These are phyloP conservation scores for Eutrema heterophyllum DNA, from an alignment of 345 rosid species.

Conservation along the genomic window DNA sequence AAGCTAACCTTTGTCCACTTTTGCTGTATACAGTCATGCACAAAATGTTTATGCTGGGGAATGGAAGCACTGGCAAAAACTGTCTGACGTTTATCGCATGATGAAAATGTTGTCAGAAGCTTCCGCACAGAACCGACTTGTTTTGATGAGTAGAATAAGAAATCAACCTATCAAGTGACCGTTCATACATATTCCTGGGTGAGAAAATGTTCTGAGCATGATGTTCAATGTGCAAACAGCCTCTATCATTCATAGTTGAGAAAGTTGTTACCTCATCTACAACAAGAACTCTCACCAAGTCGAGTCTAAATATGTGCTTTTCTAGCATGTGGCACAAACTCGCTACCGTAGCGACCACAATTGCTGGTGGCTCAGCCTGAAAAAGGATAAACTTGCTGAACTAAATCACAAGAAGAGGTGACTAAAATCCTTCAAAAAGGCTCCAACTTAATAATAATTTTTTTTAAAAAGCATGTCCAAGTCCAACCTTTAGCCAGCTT, in stretches of 20 bases:
- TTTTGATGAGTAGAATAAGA: slow-evolving; percentile 80
- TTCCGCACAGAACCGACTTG: slow-evolving; percentile 73
- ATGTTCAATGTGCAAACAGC: background rate
- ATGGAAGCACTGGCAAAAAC: slow-evolving; percentile 93
- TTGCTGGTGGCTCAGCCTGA: slow-evolving; percentile 94
- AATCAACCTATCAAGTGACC: slow-evolving; percentile 68
- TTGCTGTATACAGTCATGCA: slow-evolving; percentile 81
- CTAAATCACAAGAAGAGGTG: background rate
- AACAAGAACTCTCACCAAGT: slow-evolving; percentile 63
- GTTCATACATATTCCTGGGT: background rate
- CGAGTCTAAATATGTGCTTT: slow-evolving; percentile 67
- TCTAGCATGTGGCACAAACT: slow-evolving; percentile 87
- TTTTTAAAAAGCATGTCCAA: background rate
- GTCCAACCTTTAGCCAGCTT: slow-evolving; percentile 81
- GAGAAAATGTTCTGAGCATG: background rate
- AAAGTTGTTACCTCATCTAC: slow-evolving; percentile 68
- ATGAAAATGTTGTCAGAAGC: slow-evolving; percentile 72
- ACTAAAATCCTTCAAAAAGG: background rate
- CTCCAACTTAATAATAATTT: background rate
- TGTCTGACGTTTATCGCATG: slow-evolving; percentile 71
- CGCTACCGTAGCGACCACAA: slow-evolving; percentile 80
- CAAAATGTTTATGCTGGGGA: slow-evolving; percentile 81
- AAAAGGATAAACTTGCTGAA: slow-evolving; percentile 6
- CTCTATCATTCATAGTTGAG: background rate
- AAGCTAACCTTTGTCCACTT: slow-evolving; percentile 88